Evolutionary conservation across 495 filamentous ascomycete genomes (phyloP).

Genomic region (Thermothielavioides terrestris): DNA sequence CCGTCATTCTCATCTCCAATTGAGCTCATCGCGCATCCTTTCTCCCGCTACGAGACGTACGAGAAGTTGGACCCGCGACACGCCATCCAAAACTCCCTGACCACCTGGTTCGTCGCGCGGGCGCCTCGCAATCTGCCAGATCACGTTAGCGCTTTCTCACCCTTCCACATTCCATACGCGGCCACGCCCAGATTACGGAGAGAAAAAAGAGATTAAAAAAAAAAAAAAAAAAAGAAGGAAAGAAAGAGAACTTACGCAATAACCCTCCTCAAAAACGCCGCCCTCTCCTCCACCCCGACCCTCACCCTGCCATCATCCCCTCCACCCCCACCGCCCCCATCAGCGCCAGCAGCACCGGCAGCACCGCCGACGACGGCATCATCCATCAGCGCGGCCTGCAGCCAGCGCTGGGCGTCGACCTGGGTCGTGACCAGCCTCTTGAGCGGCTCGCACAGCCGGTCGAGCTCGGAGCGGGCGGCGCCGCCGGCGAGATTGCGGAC

Average conservation of each 20-base stretch:
- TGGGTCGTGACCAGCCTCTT: slow-evolving; percentile 65
- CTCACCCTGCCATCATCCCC: slow-evolving; percentile 40
- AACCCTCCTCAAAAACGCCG: slow-evolving; percentile 50
- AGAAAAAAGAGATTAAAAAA: background rate
- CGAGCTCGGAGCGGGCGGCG: slow-evolving; percentile 68
- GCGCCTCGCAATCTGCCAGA: slow-evolving; percentile 12
- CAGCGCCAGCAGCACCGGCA: slow-evolving; percentile 47
- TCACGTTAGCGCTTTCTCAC: background rate
- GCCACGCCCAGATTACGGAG: background rate
- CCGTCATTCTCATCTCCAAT: too few species aligned
- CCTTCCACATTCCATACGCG: background rate
- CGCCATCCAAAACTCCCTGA: slow-evolving; percentile 23
- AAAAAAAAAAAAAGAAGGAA: background rate
- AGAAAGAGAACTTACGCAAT: slow-evolving; percentile 36
- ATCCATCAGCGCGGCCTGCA: slow-evolving; percentile 45
- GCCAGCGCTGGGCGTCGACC: slow-evolving; percentile 51
- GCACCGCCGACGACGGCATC: slow-evolving; percentile 49
- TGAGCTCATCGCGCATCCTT: background rate
- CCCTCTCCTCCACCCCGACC: slow-evolving; percentile 53
- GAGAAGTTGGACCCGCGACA: slow-evolving; percentile 13
- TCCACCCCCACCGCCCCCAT: slow-evolving; percentile 45
- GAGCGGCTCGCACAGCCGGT: slow-evolving; percentile 65
- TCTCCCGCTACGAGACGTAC: slow-evolving; percentile 15
- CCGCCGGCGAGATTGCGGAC: slow-evolving; percentile 64
- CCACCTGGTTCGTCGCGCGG: slow-evolving; percentile 17